Conservation (phyloP, 208 protist species). For the Acanthamoeba divionensis region DNA sequence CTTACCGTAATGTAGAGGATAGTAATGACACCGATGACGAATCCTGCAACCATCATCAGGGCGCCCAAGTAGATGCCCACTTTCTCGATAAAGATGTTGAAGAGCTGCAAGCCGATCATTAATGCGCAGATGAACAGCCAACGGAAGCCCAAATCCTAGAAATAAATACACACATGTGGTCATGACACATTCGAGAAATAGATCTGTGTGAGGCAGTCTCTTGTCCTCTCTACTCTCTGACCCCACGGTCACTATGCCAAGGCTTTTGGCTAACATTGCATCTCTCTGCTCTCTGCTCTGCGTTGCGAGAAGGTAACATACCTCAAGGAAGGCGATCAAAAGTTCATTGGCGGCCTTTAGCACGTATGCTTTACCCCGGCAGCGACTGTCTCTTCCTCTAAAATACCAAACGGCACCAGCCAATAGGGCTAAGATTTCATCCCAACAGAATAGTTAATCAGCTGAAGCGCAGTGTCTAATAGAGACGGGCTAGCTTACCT, state of each 20-base stretch:
- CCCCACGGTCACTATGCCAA: too few relatives aligned
- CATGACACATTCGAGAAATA: not conserved
- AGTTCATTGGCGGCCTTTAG: not conserved
- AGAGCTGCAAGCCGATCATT: not conserved
- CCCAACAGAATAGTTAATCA: not conserved
- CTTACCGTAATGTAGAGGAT: not conserved
- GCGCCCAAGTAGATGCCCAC: not conserved
- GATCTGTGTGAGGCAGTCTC: too few relatives aligned
- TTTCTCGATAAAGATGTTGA: not conserved
- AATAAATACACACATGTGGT: not conserved
- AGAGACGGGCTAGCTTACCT: not conserved
- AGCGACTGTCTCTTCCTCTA: not conserved
- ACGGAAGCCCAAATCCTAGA: not conserved
- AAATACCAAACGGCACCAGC: conserved; percentile 9
- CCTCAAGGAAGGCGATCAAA: not conserved
- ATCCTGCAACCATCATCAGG: not conserved
- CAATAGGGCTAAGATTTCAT: not conserved
- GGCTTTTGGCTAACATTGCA: too few relatives aligned
- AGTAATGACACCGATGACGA: not conserved
- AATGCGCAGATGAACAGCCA: not conserved
- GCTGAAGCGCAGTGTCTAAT: not conserved
- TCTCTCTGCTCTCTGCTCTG: too few relatives aligned
- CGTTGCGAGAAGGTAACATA: not conserved
- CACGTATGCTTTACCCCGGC: not conserved
- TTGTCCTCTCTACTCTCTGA: too few relatives aligned